phyloP scores from a whole-genome alignment of 768 basidiomycete species.

The Boletus insuetus region DNA sequence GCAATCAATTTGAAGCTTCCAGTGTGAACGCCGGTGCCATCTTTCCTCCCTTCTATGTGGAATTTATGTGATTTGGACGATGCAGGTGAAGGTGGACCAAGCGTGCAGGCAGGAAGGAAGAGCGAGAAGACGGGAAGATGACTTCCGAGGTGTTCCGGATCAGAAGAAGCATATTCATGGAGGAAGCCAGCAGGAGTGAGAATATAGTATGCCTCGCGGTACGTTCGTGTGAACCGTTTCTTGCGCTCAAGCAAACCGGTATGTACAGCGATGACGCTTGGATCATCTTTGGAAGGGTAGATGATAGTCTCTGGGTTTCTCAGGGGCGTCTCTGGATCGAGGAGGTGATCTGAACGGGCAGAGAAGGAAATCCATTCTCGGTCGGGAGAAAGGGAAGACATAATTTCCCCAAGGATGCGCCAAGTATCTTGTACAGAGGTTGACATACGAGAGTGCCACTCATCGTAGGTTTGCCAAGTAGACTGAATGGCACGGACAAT shows the following conservation, averaged over 20 bases:
- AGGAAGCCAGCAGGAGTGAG: conserved; percentile 96
- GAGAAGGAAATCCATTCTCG: conserved; percentile 96
- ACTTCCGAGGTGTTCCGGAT: conserved; percentile 53
- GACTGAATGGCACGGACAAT: conserved; percentile 94
- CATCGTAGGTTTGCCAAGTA: conserved; percentile 96
- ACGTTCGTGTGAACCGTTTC: conserved; percentile 88
- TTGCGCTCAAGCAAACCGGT: conserved; percentile 91
- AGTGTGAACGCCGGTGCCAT: conserved; percentile 63
- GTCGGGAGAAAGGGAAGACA: conserved; percentile 80
- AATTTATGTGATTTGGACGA: conserved; percentile 86
- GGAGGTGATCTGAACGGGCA: conserved; percentile 87
- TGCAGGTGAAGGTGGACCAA: conserved; percentile 81
- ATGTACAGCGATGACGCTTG: conserved; percentile 81
- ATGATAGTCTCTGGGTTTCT: conserved; percentile 71
- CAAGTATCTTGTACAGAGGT: conserved; percentile 72
- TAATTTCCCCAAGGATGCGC: conserved; percentile 63
- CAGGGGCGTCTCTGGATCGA: conserved; percentile 95
- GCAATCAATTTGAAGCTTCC: conserved; percentile 48
- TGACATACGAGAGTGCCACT: conserved; percentile 85
- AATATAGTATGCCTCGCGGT: conserved; percentile 85
- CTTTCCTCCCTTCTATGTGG: conserved; percentile 91
- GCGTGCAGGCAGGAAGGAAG: conserved; percentile 93
- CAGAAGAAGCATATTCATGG: conserved; percentile 83
- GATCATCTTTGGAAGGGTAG: conserved; percentile 92
- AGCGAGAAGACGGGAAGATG: conserved; percentile 73